These are phyloP conservation scores for Schizopora paradoxa DNA, from an alignment of 1,284 basidiomycete genomes.

Conservation along the genomic window DNA sequence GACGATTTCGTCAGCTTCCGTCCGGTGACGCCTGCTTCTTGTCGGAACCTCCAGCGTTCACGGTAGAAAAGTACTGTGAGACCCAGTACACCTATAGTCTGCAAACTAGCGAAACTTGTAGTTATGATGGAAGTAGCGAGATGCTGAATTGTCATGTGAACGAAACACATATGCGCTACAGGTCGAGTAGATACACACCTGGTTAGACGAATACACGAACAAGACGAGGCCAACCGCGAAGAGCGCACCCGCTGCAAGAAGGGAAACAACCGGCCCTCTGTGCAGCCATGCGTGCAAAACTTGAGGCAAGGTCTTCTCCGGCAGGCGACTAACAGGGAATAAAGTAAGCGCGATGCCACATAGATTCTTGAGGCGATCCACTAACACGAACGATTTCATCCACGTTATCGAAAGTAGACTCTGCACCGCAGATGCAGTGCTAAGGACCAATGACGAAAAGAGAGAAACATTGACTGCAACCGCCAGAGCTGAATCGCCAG, in stretches of 20 bases:
- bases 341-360: too few relatives aligned
- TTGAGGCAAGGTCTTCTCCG: background rate
- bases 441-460: slow-evolving; percentile 9
- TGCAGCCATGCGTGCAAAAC: slow-evolving; percentile 2
- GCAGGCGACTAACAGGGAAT: background rate
- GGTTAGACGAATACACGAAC: background rate
- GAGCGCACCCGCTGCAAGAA: slow-evolving; percentile 2
- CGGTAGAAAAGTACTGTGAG: too few relatives aligned
- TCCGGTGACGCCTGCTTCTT: slow-evolving; percentile 1
- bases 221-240: slow-evolving; percentile 5
- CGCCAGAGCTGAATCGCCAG: background rate
- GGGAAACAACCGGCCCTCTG: slow-evolving; percentile 6
- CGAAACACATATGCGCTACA: too few relatives aligned
- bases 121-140: too few relatives aligned
- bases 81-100: too few relatives aligned
- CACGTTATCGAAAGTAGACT: slow-evolving; percentile 2
- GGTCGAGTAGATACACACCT: too few relatives aligned
- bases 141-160: too few relatives aligned
- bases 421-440: slow-evolving; percentile 2
- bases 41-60: slow-evolving; percentile 10
- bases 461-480: slow-evolving; percentile 2
- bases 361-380: too few relatives aligned
- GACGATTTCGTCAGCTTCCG: slow-evolving; percentile 3
- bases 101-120: too few relatives aligned
- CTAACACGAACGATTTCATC: slow-evolving; percentile 5